Base-by-base conservation (phyloP, 2,329 filamentous ascomycete genomes). In the Fusarium virguliforme region DNA sequence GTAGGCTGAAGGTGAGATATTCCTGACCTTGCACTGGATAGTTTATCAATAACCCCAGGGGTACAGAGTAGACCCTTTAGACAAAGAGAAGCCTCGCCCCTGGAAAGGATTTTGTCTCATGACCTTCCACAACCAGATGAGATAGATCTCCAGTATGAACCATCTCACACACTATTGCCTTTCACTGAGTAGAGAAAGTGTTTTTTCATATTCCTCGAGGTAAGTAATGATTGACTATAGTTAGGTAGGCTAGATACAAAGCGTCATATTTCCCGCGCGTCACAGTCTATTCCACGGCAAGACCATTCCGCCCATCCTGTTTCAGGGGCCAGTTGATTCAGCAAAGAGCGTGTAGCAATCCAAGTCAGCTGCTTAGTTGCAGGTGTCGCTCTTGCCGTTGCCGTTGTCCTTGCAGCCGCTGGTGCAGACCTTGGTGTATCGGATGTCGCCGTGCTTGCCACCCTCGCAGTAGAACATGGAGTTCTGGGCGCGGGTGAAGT, bases 251-350 rank as follows among this genome's bases (percentile, higher is more conserved):
- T 46, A 15, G 4, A 9, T 4, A 28, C 12, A 28, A 46, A 26
- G 4, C 41, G 13, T 28, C 24, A 46, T n/a, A 8, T 18, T 41
- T 22, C 38, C 38, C 9, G 4, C 18, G 18, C 18, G 18, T 18
- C 18, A 41, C 9, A 18, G 37, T 38, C 18, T 18, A 18, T 13
- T 41, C 18, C 40, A 41, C 10, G 41, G 15, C 41, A n/a, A 46
- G 41, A 46, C 24, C 22, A 46, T 46, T 28, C 41, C 41, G 26
- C 41, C 12, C 13, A 46, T 46, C 24, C 41, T 46, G 41, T 15
- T 46, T 46, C 41, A 46, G 41, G 22, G 41, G 41, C 41, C 41
- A 46, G 41, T 46, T 46, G 41, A 46, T 46, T 46, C 41, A 46
- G 41, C 24, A 28, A 46, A 46, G 12, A 26, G 38, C 18, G 38